phyloP scores from a whole-genome alignment of 2,329 filamentous ascomycete species.

The Thielaviopsis ethacetica region DNA sequence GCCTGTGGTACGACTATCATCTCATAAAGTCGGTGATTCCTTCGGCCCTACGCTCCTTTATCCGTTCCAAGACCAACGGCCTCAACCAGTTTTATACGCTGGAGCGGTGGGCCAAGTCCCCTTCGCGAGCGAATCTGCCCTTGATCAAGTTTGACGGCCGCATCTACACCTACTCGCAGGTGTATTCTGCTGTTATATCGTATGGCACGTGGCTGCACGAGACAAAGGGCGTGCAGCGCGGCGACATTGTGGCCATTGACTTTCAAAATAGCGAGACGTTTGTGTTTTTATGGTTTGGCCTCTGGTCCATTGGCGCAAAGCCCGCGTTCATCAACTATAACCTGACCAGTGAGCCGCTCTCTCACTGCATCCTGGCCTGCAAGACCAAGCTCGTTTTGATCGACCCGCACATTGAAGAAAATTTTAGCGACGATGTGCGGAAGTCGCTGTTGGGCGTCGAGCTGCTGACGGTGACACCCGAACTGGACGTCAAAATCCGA shows the following conservation, averaged over 20 bases:
- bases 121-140: slow-evolving; percentile 32
- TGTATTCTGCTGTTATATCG: slow-evolving; percentile 52
- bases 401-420: slow-evolving; percentile 32
- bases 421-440: slow-evolving; percentile 41
- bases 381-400: slow-evolving; percentile 52
- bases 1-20: slow-evolving; percentile 47
- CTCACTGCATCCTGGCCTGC: slow-evolving; percentile 58
- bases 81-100: slow-evolving; percentile 61
- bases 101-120: slow-evolving; percentile 44
- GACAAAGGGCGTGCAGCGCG: slow-evolving; percentile 43
- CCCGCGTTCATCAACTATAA: slow-evolving; percentile 87
- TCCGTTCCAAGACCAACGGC: slow-evolving; percentile 27
- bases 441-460: slow-evolving; percentile 32
- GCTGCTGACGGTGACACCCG: slow-evolving; percentile 44
- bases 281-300: slow-evolving; percentile 55
- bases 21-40: slow-evolving; percentile 40
- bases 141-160: slow-evolving; percentile 55
- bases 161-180: slow-evolving; percentile 57
- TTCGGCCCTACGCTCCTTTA: slow-evolving; percentile 6
- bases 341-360: slow-evolving; percentile 50
- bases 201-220: slow-evolving; percentile 63
- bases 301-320: slow-evolving; percentile 71
- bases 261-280: slow-evolving; percentile 71
- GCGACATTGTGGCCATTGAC: slow-evolving; percentile 66
- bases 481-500: slow-evolving; percentile 37